These are phyloP conservation scores for Ogataea zsoltii DNA, from an alignment of 805 yeast genomes.

Conservation along the genomic window DNA sequence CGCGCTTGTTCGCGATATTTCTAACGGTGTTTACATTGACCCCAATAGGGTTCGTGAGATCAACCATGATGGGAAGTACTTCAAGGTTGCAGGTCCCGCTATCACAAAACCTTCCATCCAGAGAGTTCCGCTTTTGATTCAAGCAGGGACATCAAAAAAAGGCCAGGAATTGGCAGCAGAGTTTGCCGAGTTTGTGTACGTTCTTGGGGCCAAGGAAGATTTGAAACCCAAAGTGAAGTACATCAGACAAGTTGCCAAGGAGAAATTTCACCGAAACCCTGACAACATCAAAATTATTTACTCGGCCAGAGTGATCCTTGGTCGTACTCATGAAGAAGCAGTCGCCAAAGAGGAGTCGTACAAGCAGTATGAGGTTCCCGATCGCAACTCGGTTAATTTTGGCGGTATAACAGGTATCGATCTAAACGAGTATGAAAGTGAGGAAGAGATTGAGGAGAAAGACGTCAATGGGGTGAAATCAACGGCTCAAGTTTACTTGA, in stretches of 20 bases:
- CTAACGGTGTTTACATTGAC: constrained; percentile 28
- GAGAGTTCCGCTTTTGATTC: constrained; percentile 43
- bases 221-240: constrained; percentile 32
- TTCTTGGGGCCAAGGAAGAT: constrained; percentile 34
- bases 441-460: constrained; percentile 32
- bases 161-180: constrained; percentile 45
- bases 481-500: constrained; percentile 35
- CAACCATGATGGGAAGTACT: constrained; percentile 41
- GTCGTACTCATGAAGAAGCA: constrained; percentile 44
- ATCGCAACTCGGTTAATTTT: constrained; percentile 41
- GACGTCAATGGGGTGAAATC: constrained; percentile 36
- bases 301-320: constrained; percentile 38
- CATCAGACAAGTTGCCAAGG: constrained; percentile 34
- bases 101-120: constrained; percentile 45
- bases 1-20: constrained; percentile 32
- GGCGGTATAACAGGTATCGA: constrained; percentile 44
- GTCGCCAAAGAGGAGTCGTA: constrained; percentile 36
- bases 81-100: constrained; percentile 43
- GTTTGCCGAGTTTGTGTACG: constrained; percentile 43
- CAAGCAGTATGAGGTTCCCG: constrained; percentile 36
- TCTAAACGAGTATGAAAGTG: constrained; percentile 34
- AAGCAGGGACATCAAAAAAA: constrained; percentile 44
- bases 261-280: constrained; percentile 36
- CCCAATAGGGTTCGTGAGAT: constrained; percentile 42
- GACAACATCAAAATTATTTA: constrained; percentile 39